Conservation (phyloP, 768 basidiomycete species). For the Scleroderma bovista region DNA sequence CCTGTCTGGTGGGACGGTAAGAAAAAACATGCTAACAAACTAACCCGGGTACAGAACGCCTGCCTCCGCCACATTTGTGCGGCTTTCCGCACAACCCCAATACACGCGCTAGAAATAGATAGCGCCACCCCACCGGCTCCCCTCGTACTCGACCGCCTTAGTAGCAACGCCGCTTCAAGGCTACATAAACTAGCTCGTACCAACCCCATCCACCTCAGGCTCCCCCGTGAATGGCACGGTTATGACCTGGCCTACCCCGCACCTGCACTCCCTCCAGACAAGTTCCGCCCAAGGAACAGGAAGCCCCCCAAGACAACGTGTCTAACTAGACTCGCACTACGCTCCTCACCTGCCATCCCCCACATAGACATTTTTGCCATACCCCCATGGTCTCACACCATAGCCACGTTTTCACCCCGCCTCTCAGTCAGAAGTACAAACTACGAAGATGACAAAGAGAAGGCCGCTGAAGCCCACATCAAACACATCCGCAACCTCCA, state of each 20-base stretch:
- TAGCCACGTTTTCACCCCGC: too few species aligned
- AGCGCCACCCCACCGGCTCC: slow-evolving; percentile 28
- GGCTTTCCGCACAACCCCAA: slow-evolving; percentile 29
- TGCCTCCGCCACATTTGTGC: slow-evolving; percentile 27
- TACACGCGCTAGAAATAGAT: slow-evolving; percentile 28
- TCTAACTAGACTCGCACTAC: too few species aligned
- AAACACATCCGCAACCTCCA: background rate
- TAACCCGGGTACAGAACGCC: background rate
- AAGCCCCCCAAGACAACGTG: too few species aligned
- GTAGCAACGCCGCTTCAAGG: background rate
- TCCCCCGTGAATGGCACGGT: background rate
- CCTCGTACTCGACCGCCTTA: background rate
- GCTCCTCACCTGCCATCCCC: too few species aligned
- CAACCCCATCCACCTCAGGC: background rate
- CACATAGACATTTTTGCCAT: too few species aligned
- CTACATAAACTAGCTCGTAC: slow-evolving; percentile 4
- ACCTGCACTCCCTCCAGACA: too few species aligned
- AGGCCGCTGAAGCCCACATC: background rate
- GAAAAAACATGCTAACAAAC: background rate
- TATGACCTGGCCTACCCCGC: too few species aligned
- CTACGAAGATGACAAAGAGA: background rate
- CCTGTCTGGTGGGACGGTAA: background rate
- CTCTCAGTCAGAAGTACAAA: too few species aligned
- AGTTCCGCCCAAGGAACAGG: too few species aligned
- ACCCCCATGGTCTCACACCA: too few species aligned